Evolutionary conservation across 2,329 filamentous ascomycete genomes (phyloP).

Genomic region (Gliomastix tumulicola): DNA sequence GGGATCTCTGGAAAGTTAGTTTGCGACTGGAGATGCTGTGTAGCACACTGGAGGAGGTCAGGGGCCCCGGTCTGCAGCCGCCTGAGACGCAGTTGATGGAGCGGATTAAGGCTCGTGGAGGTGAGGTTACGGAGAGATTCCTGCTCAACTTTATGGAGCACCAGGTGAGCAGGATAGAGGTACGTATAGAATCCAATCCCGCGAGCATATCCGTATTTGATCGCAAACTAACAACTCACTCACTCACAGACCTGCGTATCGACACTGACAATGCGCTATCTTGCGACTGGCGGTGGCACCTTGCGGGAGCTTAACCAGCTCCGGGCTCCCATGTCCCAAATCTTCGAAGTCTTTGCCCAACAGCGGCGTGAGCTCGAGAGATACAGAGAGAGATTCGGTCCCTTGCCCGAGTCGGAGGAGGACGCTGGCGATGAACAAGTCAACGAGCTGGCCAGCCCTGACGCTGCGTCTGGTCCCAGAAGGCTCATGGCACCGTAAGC

Average conservation of each 20-base stretch:
- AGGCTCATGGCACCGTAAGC: no score
- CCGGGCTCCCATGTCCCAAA: constrained; percentile 67
- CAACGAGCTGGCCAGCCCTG: no score
- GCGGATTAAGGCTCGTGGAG: constrained; percentile 56
- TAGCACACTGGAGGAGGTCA: constrained; percentile 71
- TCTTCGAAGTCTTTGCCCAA: constrained; percentile 55
- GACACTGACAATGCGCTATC: constrained; percentile 71
- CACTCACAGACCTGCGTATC: constrained; percentile 65
- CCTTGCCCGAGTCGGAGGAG: constrained; percentile 18
- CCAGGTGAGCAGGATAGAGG: constrained; percentile 93
- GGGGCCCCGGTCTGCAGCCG: constrained; percentile 57
- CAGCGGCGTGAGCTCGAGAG: constrained; percentile 58
- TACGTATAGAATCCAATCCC: constrained; percentile 36
- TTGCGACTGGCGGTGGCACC: constrained; percentile 61
- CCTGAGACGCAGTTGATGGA: constrained; percentile 82
- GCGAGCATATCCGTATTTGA: not conserved
- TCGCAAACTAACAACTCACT: not conserved
- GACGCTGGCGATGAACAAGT: constrained; percentile 6
- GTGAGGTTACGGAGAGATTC: constrained; percentile 83
- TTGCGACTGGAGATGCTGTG: constrained; percentile 90
- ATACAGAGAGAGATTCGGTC: constrained; percentile 49
- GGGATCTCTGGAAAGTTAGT: constrained; percentile 84
- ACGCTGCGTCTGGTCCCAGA: no score
- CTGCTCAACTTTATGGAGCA: constrained; percentile 88
- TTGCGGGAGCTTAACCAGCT: constrained; percentile 63